A percentile compares a stretch with the other conserved stretches of the same genome.
Conservation (phyloP, 768 basidiomycete genomes). For the Amanita jacksonii region DNA sequence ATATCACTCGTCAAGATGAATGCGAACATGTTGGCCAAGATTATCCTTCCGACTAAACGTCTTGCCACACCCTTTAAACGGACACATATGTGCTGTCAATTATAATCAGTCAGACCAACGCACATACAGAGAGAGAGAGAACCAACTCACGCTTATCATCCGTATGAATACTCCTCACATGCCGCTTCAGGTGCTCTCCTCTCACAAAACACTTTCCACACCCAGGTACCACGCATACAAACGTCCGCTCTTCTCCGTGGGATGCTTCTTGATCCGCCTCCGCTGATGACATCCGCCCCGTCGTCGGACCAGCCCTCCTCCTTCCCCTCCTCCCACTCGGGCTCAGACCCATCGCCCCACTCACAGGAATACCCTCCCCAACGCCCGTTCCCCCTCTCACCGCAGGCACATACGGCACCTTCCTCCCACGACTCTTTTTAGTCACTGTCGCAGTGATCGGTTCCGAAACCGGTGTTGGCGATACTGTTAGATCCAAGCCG, state of each 20-base stretch:
- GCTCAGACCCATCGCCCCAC: background rate
- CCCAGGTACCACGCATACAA: slow-evolving; percentile 57
- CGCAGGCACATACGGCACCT: too few relatives aligned
- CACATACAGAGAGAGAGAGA: background rate
- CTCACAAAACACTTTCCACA: slow-evolving; percentile 77
- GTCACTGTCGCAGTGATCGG: too few relatives aligned
- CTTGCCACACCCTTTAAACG: slow-evolving; percentile 55
- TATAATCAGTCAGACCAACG: background rate
- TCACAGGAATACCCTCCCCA: background rate
- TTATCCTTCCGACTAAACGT: slow-evolving; percentile 72
- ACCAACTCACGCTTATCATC: slow-evolving; percentile 66
- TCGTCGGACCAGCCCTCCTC: background rate
- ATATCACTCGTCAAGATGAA: slow-evolving; percentile 30
- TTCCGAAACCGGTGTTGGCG: too few relatives aligned
- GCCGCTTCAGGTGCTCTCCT: slow-evolving; percentile 75
- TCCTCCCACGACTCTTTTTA: too few relatives aligned
- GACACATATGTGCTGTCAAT: slow-evolving; percentile 46
- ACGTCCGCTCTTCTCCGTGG: slow-evolving; percentile 28
- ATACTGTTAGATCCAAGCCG: too few relatives aligned
- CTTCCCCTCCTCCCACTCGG: slow-evolving; percentile 3
- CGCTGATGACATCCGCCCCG: background rate
- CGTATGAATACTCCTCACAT: slow-evolving; percentile 74
- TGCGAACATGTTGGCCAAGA: slow-evolving; percentile 61
- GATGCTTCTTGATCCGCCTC: background rate
- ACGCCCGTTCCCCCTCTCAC: too few relatives aligned